Evolutionary conservation across 352 stramenopile genomes (phyloP), one percentile per base, ranked within the genome.

Genomic region (Globisporangium abappressorium): DNA sequence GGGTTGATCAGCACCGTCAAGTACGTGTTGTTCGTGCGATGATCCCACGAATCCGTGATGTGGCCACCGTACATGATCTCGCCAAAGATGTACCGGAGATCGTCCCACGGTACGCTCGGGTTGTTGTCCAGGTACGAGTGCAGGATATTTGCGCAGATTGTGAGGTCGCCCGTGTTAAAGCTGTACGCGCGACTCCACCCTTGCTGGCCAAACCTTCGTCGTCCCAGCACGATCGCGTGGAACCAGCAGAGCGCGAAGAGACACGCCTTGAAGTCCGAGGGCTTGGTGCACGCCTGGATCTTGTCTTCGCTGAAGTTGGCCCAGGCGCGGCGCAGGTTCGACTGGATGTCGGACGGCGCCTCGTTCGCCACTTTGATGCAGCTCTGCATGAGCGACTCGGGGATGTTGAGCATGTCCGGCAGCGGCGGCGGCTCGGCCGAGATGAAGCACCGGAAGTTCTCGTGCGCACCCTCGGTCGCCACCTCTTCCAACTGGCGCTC

Each of bases 61-160:
- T 98, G 94, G 11, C 95, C 95, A 38, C 95, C 95, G 77, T 98
- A 98, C 95, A 98, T 98, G 78, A 98, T 98, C 75, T 98, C 94
- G 34, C 95, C 95, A 71, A 98, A 98, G 53, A 98, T 91, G 71
- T 98, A 98, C 15, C 96, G 89, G 6, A 99, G 70, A 78, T 99
- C 96, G 74, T 98, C 93, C 94, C 94, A 99, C 14, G 94, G 94
- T 57, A 98, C 90, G 54, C 73, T 83, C 7, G 75, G 71, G 66
- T 97, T 98, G 75, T 95, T 95, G 79, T 98, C 92, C 66, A 99
- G 71, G 73, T 98, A 98, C 62, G 85, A 94, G 60, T 92, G 78
- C 30, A 98, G 68, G 51, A 98, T 97, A 65, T 98, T 98, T 36
- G 86, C 86, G 71, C 95, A 98, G 70, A 98, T 98, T 53, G 90